Conservation (phyloP, 208 protist species). For the Acanthamoeba castellanii region DNA sequence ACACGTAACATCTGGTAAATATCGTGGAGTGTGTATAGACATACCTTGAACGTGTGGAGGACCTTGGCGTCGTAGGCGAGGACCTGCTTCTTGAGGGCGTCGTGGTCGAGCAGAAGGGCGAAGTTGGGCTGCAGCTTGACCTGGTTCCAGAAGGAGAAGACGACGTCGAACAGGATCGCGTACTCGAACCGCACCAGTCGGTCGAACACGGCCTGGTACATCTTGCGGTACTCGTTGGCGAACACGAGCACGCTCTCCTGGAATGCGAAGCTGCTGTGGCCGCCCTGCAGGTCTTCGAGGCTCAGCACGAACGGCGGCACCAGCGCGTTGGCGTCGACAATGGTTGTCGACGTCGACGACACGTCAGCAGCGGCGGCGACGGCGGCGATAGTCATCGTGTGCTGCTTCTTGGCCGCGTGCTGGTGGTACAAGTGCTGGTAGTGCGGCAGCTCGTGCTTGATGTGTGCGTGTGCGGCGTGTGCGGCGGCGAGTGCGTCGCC, state of each 20-base stretch:
- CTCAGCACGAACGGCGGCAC: slow-evolving; percentile 53
- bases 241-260: slow-evolving; percentile 66
- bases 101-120: slow-evolving; percentile 15
- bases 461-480: too few relatives aligned
- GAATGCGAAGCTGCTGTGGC: slow-evolving; percentile 44
- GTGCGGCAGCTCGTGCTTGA: slow-evolving; percentile 1
- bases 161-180: slow-evolving; percentile 54
- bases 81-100: slow-evolving; percentile 12
- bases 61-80: slow-evolving; percentile 51
- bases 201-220: slow-evolving; percentile 70
- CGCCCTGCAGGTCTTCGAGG: neutral
- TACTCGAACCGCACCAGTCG: slow-evolving; percentile 39
- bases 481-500: neutral
- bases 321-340: slow-evolving; percentile 8
- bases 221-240: slow-evolving; percentile 70
- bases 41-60: slow-evolving; percentile 19
- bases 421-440: neutral
- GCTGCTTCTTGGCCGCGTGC: neutral
- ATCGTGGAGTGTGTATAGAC: too few relatives aligned
- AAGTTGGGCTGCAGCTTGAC: slow-evolving; percentile 71
- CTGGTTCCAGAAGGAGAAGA: slow-evolving; percentile 72
- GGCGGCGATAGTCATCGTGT: neutral
- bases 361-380: neutral
- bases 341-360: too few relatives aligned
- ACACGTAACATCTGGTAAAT: too few relatives aligned